A percentile compares a stretch with the other conserved stretches of the same genome.
Evolutionary conservation across 768 basidiomycete species (phyloP).

Genomic region (Naganishia onofrii): DNA sequence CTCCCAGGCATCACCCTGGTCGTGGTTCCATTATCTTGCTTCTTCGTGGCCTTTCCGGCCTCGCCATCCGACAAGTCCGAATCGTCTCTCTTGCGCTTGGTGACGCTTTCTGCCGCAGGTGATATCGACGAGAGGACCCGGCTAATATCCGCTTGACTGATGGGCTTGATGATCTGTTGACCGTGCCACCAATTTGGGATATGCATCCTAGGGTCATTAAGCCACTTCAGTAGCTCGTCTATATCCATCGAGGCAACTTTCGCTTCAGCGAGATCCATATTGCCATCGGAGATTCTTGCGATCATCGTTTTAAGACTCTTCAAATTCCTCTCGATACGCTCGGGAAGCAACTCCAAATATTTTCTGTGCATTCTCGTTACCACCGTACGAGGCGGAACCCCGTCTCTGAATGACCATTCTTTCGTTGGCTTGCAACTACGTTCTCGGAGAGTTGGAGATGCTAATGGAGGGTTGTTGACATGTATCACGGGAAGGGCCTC

Average conservation of each 20-base stretch:
- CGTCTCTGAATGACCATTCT: background rate
- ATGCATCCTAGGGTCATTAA: conserved; percentile 18
- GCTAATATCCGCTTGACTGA: background rate
- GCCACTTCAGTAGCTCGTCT: conserved; percentile 1
- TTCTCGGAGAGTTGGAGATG: background rate
- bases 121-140: conserved; percentile 13
- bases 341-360: conserved; percentile 3
- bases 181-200: conserved; percentile 16
- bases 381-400: background rate
- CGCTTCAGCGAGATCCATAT: conserved; percentile 18
- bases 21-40: background rate
- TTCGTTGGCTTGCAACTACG: background rate
- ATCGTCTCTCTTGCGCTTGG: conserved; percentile 16
- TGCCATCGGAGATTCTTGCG: conserved; percentile 7
- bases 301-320: conserved; percentile 14
- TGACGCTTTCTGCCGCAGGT: conserved; percentile 3
- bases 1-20: background rate
- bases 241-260: conserved; percentile 13
- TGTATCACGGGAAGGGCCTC: background rate
- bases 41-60: conserved; percentile 1
- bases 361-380: background rate
- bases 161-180: conserved; percentile 4
- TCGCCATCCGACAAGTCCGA: conserved; percentile 8
- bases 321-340: background rate
- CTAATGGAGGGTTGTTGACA: background rate